Conservation (phyloP, 257 asterid genomes). For the Plectranthus barbatus region DNA sequence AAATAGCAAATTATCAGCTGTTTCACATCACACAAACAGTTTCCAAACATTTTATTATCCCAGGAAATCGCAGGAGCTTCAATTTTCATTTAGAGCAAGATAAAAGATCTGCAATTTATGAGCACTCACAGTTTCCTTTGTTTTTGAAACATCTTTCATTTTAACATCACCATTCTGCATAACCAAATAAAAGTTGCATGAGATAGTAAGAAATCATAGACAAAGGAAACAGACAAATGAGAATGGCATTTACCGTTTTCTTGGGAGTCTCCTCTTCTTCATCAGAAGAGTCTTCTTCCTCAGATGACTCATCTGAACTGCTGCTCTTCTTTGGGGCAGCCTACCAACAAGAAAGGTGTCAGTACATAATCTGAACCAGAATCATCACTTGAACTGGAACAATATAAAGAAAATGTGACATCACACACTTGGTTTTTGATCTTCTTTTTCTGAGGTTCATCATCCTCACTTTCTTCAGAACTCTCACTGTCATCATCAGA, state of each 20-base stretch:
- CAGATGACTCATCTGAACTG: slow-evolving; percentile 37
- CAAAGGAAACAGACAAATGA: background rate
- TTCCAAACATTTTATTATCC: background rate
- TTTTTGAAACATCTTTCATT: slow-evolving; percentile 31
- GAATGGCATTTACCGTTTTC: slow-evolving; percentile 25
- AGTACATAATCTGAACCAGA: background rate
- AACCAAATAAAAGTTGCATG: background rate
- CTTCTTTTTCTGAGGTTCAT: slow-evolving; percentile 44
- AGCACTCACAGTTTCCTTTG: slow-evolving; percentile 31
- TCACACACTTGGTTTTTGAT: slow-evolving; percentile 27
- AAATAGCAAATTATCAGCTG: background rate
- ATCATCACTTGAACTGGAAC: background rate
- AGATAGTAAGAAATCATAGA: background rate
- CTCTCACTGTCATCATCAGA: slow-evolving; percentile 37
- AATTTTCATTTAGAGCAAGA: background rate
- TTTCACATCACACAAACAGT: background rate
- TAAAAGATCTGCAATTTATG: background rate
- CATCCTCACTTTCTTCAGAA: slow-evolving; percentile 46
- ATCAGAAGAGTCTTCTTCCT: slow-evolving; percentile 31
- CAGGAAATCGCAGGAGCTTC: background rate
- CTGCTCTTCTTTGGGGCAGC: no score
- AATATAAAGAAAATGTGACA: background rate
- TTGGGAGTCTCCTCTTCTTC: slow-evolving; percentile 45
- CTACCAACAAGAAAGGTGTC: slow-evolving; percentile 8
- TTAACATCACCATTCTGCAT: slow-evolving; percentile 48